Evolutionary conservation across 2,329 filamentous ascomycete genomes (phyloP).

Genomic region (Aspergillus alliaceus): DNA sequence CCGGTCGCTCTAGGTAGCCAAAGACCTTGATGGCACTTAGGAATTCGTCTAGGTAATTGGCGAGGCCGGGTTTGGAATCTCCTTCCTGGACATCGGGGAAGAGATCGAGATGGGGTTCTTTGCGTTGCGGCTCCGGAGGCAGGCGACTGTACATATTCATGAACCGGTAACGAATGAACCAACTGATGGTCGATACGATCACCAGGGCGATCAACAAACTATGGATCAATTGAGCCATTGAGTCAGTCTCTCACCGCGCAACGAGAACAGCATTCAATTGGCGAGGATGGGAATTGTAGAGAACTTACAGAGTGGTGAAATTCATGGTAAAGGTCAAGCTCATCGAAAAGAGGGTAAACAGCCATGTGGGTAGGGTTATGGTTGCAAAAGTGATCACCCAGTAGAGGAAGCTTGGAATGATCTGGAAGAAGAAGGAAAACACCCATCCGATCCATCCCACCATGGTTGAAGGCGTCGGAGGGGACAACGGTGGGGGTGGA

Average conservation of each 20-base stretch:
- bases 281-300: neutral
- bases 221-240: constrained; percentile 3
- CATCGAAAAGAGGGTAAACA: constrained; percentile 87
- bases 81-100: constrained; percentile 92
- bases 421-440: constrained; percentile 50
- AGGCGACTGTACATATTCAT: constrained; percentile 95
- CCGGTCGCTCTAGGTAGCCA: constrained; percentile 90
- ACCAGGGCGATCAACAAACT: constrained; percentile 75
- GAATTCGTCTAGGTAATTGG: constrained; percentile 98
- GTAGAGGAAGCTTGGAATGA: constrained; percentile 64
- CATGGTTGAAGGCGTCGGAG: constrained; percentile 36
- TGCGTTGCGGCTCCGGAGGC: constrained; percentile 90
- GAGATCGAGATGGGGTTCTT: constrained; percentile 91
- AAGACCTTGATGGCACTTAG: constrained; percentile 98
- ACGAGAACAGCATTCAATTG: neutral
- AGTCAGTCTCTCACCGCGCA: neutral
- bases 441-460: constrained; percentile 50
- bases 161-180: constrained; percentile 93
- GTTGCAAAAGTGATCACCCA: constrained; percentile 83
- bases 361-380: constrained; percentile 82
- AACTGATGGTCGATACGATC: constrained; percentile 81
- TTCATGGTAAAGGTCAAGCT: constrained; percentile 98
- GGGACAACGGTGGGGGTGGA: constrained; percentile 29
- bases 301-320: constrained; percentile 81
- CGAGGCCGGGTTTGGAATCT: constrained; percentile 82